Percentiles rank a stretch among this genome's conserved stretches.
phyloP scores from a whole-genome alignment of 305 asterid species.

The Plantago rigida region DNA sequence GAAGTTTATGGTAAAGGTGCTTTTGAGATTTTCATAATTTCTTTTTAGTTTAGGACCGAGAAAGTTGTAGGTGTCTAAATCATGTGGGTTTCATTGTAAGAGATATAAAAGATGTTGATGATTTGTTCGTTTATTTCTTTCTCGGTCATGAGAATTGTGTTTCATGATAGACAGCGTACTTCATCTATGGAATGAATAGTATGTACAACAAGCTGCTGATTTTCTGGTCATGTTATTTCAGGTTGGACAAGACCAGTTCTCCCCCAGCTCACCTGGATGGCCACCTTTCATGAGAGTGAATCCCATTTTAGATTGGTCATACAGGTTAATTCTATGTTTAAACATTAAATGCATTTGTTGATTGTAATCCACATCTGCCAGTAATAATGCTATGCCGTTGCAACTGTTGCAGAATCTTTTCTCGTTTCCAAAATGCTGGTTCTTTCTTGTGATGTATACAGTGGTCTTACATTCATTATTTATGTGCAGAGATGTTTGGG shows the following conservation, averaged over 20 bases:
- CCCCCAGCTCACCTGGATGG: slow-evolving; percentile 97
- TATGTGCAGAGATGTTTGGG: slow-evolving; percentile 79
- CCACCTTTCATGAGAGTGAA: slow-evolving; percentile 98
- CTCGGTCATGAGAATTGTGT: too few species aligned
- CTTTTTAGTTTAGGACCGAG: too few species aligned
- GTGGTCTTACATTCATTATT: slow-evolving; percentile 15
- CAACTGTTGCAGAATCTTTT: neutral
- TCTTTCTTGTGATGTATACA: neutral
- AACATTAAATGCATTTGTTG: slow-evolving; percentile 5
- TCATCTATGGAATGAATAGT: neutral
- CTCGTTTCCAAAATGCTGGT: neutral
- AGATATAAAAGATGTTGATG: too few species aligned
- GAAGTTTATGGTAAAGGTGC: too few species aligned
- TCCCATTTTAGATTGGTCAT: slow-evolving; percentile 97
- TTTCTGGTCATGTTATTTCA: slow-evolving; percentile 29
- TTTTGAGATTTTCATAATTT: too few species aligned
- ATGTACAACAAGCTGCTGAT: neutral
- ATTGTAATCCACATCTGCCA: slow-evolving; percentile 2
- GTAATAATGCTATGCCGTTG: too few species aligned
- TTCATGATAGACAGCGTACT: neutral
- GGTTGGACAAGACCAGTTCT: slow-evolving; percentile 92
- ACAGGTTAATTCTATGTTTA: slow-evolving; percentile 40
- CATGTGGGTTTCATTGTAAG: too few species aligned
- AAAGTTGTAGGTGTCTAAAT: too few species aligned
- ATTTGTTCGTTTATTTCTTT: too few species aligned